Percentiles rank a stretch among this genome's conserved stretches.
Evolutionary conservation across 2,329 filamentous ascomycete species (phyloP).

Genomic region (Cladosporium sp.): DNA sequence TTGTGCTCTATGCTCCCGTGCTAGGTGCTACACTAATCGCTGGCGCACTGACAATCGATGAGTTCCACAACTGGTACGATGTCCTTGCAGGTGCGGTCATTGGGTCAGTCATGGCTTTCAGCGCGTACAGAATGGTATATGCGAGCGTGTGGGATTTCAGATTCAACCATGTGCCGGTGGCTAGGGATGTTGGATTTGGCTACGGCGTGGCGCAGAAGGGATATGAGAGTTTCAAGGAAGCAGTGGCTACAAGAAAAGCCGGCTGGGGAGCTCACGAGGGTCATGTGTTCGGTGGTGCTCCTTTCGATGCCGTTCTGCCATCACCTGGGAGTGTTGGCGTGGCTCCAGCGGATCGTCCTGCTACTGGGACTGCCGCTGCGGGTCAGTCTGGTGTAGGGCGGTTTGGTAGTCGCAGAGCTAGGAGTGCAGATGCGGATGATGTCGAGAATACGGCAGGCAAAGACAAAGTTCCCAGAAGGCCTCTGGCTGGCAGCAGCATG

Average conservation of each 20-base stretch:
- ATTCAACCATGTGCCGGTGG: slow-evolving; percentile 61
- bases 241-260: slow-evolving; percentile 55
- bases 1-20: slow-evolving; percentile 60
- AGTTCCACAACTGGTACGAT: slow-evolving; percentile 74
- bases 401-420: neutral
- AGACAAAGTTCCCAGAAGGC: slow-evolving; percentile 6
- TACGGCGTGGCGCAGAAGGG: slow-evolving; percentile 37
- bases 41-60: slow-evolving; percentile 64
- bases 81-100: slow-evolving; percentile 62
- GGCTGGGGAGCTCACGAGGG: slow-evolving; percentile 52
- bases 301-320: slow-evolving; percentile 34
- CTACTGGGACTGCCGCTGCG: neutral
- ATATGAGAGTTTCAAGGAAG: slow-evolving; percentile 46
- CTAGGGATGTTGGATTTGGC: slow-evolving; percentile 52
- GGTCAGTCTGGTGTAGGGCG: neutral
- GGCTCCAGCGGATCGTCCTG: neutral
- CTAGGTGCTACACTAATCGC: slow-evolving; percentile 64
- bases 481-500: neutral
- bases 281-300: slow-evolving; percentile 38
- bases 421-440: neutral
- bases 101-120: slow-evolving; percentile 61
- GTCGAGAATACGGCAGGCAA: neutral
- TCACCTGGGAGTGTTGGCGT: slow-evolving; percentile 9
- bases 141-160: slow-evolving; percentile 65
- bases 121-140: slow-evolving; percentile 62